Conservation (phyloP, 495 filamentous ascomycete species). For the Tuber melanosporum region DNA sequence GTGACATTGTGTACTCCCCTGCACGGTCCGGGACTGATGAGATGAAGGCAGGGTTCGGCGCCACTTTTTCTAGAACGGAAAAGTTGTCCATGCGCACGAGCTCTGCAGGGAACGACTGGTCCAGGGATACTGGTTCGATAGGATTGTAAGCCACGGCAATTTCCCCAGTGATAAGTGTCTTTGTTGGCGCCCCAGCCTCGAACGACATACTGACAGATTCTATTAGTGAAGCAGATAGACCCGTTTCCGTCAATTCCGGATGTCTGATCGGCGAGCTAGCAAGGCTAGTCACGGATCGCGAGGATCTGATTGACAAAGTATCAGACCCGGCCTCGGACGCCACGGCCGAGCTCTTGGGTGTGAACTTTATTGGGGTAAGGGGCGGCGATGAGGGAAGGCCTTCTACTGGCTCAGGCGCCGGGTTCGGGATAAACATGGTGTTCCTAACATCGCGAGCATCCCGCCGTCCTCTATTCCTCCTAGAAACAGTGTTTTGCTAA, state of each 20-base stretch:
- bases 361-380: conserved; percentile 40
- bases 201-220: conserved; percentile 85
- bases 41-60: conserved; percentile 87
- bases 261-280: conserved; percentile 58
- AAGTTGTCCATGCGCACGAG: conserved; percentile 87
- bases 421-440: conserved; percentile 67
- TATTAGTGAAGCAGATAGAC: conserved; percentile 83
- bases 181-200: conserved; percentile 62
- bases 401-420: conserved; percentile 31
- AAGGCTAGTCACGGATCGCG: conserved; percentile 65
- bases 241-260: conserved; percentile 71
- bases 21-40: conserved; percentile 61
- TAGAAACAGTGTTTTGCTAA: conserved; percentile 71
- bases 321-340: conserved; percentile 63
- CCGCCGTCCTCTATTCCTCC: conserved; percentile 49
- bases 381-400: conserved; percentile 42
- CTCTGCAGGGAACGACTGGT: conserved; percentile 47
- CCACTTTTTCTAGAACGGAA: conserved; percentile 81
- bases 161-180: conserved; percentile 76
- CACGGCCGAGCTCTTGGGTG: conserved; percentile 47
- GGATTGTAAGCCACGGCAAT: conserved; percentile 80
- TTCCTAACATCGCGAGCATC: conserved; percentile 72
- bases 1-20: conserved; percentile 73
- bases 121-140: conserved; percentile 48
- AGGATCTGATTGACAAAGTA: conserved; percentile 84